Evolutionary conservation across 2,329 filamentous ascomycete genomes (phyloP).

Genomic region (Aspergillus alliaceus): DNA sequence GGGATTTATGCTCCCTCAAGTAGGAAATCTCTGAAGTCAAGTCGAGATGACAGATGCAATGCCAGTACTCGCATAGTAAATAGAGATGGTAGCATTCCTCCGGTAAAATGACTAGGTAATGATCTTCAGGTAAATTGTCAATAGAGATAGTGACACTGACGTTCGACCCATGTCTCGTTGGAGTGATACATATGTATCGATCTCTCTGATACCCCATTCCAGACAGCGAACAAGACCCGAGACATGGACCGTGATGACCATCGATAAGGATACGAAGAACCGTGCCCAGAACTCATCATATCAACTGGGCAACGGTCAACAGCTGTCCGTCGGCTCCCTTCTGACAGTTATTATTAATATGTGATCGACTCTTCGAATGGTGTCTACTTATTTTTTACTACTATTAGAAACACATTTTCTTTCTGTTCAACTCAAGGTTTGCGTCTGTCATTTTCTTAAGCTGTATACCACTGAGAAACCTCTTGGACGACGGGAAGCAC

Average conservation of each 20-base stretch:
- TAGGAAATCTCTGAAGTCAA: background rate
- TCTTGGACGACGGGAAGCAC: no score
- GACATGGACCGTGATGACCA: background rate
- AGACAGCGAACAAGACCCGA: background rate
- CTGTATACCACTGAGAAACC: background rate
- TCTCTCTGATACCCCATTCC: background rate
- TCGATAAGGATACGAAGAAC: background rate
- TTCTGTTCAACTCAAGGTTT: background rate
- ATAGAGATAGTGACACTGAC: background rate
- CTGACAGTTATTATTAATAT: background rate
- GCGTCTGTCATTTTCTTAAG: background rate
- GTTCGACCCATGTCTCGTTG: background rate
- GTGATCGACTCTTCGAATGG: background rate
- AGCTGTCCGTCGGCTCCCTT: background rate
- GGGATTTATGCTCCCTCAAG: background rate
- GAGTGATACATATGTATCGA: background rate
- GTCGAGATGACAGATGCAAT: background rate
- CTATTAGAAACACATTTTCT: background rate
- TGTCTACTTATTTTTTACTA: background rate
- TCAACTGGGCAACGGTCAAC: background rate
- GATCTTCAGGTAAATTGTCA: background rate
- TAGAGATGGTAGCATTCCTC: background rate
- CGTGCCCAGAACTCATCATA: background rate
- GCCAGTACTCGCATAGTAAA: background rate
- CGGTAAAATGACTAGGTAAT: background rate